phyloP scores from a whole-genome alignment of 2,329 filamentous ascomycete genomes.

The Sporothrix phasma region DNA sequence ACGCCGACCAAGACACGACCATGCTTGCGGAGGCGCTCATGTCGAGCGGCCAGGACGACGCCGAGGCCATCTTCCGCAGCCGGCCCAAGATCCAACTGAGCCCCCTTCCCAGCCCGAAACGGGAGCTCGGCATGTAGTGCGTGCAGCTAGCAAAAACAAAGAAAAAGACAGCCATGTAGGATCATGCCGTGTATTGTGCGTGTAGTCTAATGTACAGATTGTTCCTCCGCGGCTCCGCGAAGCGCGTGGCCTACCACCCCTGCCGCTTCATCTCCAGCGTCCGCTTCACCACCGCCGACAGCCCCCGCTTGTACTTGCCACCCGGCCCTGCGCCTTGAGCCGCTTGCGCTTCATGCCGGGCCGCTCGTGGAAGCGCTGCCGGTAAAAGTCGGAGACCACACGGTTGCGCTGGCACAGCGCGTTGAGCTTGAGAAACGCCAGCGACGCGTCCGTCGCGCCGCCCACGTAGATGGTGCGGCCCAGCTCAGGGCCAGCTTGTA shows the following conservation, averaged over 20 bases:
- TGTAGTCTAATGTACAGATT: background rate
- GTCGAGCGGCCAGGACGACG: slow-evolving; percentile 54
- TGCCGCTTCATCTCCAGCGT: slow-evolving; percentile 63
- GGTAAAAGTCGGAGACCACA: slow-evolving; percentile 43
- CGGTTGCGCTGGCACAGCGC: slow-evolving; percentile 40
- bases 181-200: too few species aligned
- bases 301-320: slow-evolving; percentile 56
- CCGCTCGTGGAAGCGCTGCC: slow-evolving; percentile 65
- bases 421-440: slow-evolving; percentile 35
- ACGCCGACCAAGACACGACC: slow-evolving; percentile 26
- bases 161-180: too few species aligned
- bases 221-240: too few species aligned
- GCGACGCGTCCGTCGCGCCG: slow-evolving; percentile 35
- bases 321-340: slow-evolving; percentile 59
- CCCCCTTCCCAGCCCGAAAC: slow-evolving; percentile 45
- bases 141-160: too few species aligned
- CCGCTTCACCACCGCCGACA: slow-evolving; percentile 52
- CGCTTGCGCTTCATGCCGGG: slow-evolving; percentile 70
- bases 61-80: slow-evolving; percentile 76
- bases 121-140: too few species aligned
- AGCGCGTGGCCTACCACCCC: slow-evolving; percentile 72
- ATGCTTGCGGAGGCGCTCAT: slow-evolving; percentile 61
- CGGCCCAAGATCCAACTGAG: slow-evolving; percentile 71
- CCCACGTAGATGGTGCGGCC: slow-evolving; percentile 36
- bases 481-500: slow-evolving; percentile 33